phyloP scores from a whole-genome alignment of 1,284 basidiomycete genomes.

The Ceratobasidium papillatum region DNA sequence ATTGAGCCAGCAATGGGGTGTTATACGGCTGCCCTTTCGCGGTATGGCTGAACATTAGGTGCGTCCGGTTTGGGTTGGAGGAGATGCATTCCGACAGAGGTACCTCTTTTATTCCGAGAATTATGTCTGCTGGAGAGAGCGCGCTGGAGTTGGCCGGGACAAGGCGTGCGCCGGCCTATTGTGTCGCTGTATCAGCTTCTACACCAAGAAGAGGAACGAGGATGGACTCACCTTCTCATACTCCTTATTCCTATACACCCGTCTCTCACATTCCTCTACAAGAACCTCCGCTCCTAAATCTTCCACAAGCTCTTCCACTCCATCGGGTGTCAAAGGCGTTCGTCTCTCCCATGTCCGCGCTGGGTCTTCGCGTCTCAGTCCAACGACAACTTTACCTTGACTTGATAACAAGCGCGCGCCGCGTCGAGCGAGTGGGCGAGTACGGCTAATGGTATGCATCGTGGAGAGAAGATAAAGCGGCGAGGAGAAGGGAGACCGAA shows the following conservation, averaged over 20 bases:
- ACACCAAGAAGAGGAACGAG: background rate
- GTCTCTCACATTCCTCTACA: constrained; percentile 76
- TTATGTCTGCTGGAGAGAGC: constrained; percentile 73
- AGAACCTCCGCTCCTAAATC: constrained; percentile 70
- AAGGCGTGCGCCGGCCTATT: constrained; percentile 77
- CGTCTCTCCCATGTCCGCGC: constrained; percentile 87
- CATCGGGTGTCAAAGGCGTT: constrained; percentile 79
- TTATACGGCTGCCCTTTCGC: constrained; percentile 89
- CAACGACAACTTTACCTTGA: constrained; percentile 52
- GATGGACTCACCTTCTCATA: constrained; percentile 68
- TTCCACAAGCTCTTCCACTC: constrained; percentile 67
- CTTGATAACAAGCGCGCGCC: background rate
- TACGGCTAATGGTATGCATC: constrained; percentile 18
- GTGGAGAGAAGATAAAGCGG: background rate
- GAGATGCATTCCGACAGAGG: constrained; percentile 67
- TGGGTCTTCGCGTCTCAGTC: constrained; percentile 81
- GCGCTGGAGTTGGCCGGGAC: constrained; percentile 53
- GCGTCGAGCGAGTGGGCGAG: constrained; percentile 15
- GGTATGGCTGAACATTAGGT: constrained; percentile 91
- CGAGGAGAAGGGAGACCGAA: background rate
- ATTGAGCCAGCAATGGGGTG: constrained; percentile 75
- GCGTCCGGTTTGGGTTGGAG: constrained; percentile 60
- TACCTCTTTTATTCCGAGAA: constrained; percentile 89
- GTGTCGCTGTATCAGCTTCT: background rate
- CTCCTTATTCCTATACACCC: constrained; percentile 73